A percentile compares a stretch with the other conserved stretches of the same genome.
phyloP scores from a whole-genome alignment of 164 flowering plant genomes.

The Chimonanthus praecox region DNA sequence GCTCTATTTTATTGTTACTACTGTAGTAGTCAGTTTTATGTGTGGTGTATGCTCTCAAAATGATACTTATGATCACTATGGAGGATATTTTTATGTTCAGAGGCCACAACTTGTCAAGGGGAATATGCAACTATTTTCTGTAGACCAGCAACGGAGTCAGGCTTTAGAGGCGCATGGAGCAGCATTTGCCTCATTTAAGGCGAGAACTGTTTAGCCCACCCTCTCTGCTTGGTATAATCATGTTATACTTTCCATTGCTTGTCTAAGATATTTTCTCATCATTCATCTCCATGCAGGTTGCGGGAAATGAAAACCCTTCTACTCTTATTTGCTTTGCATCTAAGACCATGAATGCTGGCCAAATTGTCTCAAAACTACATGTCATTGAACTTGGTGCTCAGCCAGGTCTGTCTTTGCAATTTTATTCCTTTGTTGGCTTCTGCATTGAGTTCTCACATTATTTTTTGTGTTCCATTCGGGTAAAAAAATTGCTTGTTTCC shows the following conservation, averaged over 20 bases:
- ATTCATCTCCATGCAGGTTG: conserved; percentile 43
- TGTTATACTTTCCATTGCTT: background rate
- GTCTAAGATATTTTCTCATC: background rate
- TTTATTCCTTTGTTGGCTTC: background rate
- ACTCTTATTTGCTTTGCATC: conserved; percentile 82
- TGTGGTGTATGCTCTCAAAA: background rate
- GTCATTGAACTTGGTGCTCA: conserved; percentile 98
- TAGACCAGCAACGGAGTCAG: conserved; percentile 99
- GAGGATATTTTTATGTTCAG: conserved; percentile 21
- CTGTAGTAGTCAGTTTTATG: background rate
- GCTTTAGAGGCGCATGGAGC: conserved; percentile 99
- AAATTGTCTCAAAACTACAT: conserved; percentile 85
- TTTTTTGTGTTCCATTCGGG: background rate
- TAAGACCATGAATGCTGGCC: conserved; percentile 87
- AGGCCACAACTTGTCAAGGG: conserved; percentile 97
- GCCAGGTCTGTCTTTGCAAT: conserved; percentile 49
- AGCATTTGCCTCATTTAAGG: conserved; percentile 81
- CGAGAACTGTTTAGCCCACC: conserved; percentile 13
- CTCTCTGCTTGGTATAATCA: background rate
- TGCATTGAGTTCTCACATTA: background rate
- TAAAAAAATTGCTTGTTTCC: too few relatives aligned
- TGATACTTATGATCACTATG: background rate
- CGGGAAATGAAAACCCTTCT: conserved; percentile 88
- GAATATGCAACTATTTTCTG: conserved; percentile 95
- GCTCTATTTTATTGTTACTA: background rate